phyloP scores from a whole-genome alignment of 352 stramenopile genomes.

The Vaucheria bursata region DNA sequence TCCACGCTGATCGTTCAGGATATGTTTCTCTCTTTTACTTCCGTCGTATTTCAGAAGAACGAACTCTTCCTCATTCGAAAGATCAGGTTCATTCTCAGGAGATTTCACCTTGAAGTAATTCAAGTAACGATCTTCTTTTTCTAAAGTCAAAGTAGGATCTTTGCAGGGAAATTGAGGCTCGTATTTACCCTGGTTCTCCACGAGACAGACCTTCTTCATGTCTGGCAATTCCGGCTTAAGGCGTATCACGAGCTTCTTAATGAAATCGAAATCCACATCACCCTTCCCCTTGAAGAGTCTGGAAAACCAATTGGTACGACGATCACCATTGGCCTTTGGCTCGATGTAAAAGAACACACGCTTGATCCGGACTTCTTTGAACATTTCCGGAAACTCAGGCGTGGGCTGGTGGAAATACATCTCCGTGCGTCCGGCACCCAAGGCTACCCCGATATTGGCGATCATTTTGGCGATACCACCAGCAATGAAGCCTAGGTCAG shows the following conservation, averaged over 20 bases:
- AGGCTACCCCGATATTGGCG: background rate
- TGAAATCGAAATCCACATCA: background rate
- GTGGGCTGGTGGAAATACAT: background rate
- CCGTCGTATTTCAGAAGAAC: background rate
- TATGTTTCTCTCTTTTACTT: background rate
- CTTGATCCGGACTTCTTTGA: background rate
- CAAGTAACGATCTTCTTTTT: no score
- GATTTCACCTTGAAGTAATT: no score
- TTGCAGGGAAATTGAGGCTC: no score
- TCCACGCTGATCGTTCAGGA: background rate
- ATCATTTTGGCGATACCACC: background rate
- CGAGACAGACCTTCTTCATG: background rate
- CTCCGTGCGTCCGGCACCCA: background rate
- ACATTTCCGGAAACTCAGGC: background rate
- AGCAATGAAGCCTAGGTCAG: background rate
- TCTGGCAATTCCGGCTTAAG: background rate
- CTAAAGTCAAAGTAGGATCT: no score
- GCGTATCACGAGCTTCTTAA: background rate
- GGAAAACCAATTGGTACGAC: background rate
- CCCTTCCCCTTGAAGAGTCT: background rate
- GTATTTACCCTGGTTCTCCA: no score
- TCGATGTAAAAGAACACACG: slow-evolving; percentile 3
- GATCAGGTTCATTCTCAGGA: no score
- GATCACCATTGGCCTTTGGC: background rate
- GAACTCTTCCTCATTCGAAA: no score